Evolutionary conservation across 106 monocot species (phyloP), one percentile per base, ranked within the genome.

Genomic region (Ottelia alismoides): DNA sequence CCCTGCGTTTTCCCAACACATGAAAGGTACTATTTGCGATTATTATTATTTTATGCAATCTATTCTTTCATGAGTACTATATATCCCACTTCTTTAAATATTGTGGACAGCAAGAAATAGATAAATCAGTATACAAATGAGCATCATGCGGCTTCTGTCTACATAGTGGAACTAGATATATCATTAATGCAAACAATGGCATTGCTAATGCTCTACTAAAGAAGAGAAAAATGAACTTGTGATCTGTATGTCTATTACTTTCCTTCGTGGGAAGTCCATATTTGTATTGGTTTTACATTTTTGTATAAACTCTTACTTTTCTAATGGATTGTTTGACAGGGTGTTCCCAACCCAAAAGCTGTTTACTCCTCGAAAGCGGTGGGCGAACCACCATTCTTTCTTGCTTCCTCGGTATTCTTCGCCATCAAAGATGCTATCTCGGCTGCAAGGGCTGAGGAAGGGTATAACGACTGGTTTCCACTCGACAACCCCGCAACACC

Each of bases 351-450:
- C 68, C 76, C 85, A 3, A 89, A 76, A 65, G 89, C 84, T 45
- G 85, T 96, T 46, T 89, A 96, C 66, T 85, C 84, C 7, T 96
- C 96, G 3, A 96, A 96, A 54, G 96, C 96, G 11, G 96, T 89
- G 0, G 96, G 96, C 0, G 96, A 96, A 53, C 96, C 96, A 28
- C 96, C 96, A 20, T 89, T 96, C 45, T 96, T 96, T 58, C 85
- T 96, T 28, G 84, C 82, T 0, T 84, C 96, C 2, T 48, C 76
- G 1, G 85, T 96, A 14, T 69, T 96, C 12, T 88, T 96, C 32
- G 94, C 94, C 17, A 88, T 96, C 22, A 96, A 78, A 66, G 88
- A 88, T 48, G 88, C 96, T 3, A 82, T 96, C 12, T 69, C 64
- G 23, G 75, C 96, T 12, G 96, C 85, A 0, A 67, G 96, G 60